phyloP scores from a whole-genome alignment of 2,329 filamentous ascomycete species.

The Epichloe scottii region DNA sequence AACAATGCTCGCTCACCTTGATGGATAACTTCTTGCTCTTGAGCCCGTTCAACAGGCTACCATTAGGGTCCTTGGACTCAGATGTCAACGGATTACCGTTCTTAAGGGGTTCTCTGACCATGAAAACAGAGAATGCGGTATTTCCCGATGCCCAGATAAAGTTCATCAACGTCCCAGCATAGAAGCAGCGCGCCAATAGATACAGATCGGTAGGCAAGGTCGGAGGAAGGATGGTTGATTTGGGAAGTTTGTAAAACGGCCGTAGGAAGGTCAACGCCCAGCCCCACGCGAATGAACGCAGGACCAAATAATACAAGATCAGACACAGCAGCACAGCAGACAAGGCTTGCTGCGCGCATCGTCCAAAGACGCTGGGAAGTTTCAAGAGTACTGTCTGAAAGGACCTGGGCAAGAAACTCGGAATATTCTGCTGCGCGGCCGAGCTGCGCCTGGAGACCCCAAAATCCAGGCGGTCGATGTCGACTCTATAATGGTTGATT shows the following conservation, averaged over 20 bases:
- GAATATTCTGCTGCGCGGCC: conserved; percentile 11
- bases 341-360: conserved; percentile 27
- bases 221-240: conserved; percentile 50
- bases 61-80: conserved; percentile 83
- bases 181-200: conserved; percentile 42
- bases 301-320: conserved; percentile 47
- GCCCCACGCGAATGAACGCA: conserved; percentile 55
- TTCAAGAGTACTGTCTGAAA: conserved; percentile 24
- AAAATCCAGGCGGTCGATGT: conserved; percentile 54
- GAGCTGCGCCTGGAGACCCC: conserved; percentile 14
- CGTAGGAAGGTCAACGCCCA: conserved; percentile 59
- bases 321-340: conserved; percentile 32
- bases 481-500: conserved; percentile 53
- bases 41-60: conserved; percentile 72
- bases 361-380: conserved; percentile 27
- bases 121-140: conserved; percentile 64
- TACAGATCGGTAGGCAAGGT: conserved; percentile 45
- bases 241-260: conserved; percentile 63
- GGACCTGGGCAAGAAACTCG: conserved; percentile 16
- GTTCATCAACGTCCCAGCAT: conserved; percentile 54
- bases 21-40: conserved; percentile 71
- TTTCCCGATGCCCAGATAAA: conserved; percentile 70
- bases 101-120: conserved; percentile 72
- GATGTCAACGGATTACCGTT: conserved; percentile 71
- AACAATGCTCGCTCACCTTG: conserved; percentile 36